Evolutionary conservation across 805 yeast genomes (phyloP).

Genomic region (Yarrowia sp.): DNA sequence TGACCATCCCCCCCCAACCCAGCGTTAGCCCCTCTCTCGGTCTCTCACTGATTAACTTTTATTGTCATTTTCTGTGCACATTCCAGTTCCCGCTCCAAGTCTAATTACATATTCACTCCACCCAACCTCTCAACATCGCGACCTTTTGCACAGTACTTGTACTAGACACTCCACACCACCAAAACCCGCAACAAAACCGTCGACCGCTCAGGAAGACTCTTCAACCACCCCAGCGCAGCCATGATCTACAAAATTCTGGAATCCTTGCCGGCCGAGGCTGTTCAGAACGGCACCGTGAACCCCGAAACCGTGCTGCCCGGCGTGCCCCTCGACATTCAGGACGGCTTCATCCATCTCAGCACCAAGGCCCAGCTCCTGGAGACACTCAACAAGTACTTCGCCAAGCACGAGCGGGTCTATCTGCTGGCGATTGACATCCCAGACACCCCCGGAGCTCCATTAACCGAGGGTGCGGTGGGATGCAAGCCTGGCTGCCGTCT

Average conservation of each 20-base stretch:
- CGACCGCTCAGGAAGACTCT: too few species aligned
- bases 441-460: constrained; percentile 40
- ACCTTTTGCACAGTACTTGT: too few species aligned
- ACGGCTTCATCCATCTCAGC: constrained; percentile 47
- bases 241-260: constrained; percentile 45
- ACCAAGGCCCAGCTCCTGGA: constrained; percentile 44
- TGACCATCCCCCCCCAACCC: not conserved
- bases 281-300: constrained; percentile 43
- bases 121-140: not conserved
- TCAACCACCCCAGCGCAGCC: constrained; percentile 42
- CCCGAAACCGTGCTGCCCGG: constrained; percentile 44
- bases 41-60: constrained; percentile 14
- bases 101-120: constrained; percentile 27
- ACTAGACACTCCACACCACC: too few species aligned
- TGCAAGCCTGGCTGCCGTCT: constrained; percentile 43
- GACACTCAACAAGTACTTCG: constrained; percentile 44
- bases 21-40: too few species aligned
- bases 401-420: constrained; percentile 41
- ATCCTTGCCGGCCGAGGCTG: constrained; percentile 44
- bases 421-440: constrained; percentile 44
- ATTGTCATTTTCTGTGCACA: constrained; percentile 29
- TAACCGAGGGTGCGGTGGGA: constrained; percentile 44
- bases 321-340: constrained; percentile 45
- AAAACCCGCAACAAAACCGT: too few species aligned
- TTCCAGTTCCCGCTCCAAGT: constrained; percentile 21